Conservation (phyloP, 2,329 filamentous ascomycete species). For the Colletotrichum magnum region DNA sequence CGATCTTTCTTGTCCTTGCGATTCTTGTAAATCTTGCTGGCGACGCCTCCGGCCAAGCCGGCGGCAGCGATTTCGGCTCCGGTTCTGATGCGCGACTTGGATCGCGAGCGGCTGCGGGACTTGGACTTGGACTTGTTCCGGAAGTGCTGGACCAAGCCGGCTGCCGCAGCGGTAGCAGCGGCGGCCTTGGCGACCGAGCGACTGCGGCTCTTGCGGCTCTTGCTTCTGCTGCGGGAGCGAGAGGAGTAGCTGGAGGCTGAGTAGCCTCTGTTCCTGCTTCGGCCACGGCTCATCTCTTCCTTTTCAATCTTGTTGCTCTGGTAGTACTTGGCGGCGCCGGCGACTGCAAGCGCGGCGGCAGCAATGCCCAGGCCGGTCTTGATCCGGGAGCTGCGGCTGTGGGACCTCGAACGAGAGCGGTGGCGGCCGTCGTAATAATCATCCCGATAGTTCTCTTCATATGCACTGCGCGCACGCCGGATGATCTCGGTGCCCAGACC, state of each 20-base stretch:
- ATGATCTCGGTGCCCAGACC: slow-evolving; percentile 74
- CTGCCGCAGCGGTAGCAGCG: slow-evolving; percentile 69
- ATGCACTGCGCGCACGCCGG: slow-evolving; percentile 72
- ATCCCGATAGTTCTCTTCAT: slow-evolving; percentile 53
- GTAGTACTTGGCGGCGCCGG: slow-evolving; percentile 76
- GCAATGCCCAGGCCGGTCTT: slow-evolving; percentile 75
- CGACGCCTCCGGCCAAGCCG: slow-evolving; percentile 72
- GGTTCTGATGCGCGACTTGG: slow-evolving; percentile 63
- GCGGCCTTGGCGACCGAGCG: slow-evolving; percentile 70
- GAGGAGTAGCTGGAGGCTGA: slow-evolving; percentile 54
- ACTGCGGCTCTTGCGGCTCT: slow-evolving; percentile 56
- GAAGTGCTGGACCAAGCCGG: slow-evolving; percentile 71
- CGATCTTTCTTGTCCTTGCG: slow-evolving; percentile 73
- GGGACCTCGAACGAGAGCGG: slow-evolving; percentile 52
- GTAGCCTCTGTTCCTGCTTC: slow-evolving; percentile 63
- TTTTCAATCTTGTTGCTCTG: slow-evolving; percentile 72
- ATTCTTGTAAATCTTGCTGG: slow-evolving; percentile 73
- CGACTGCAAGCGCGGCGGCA: slow-evolving; percentile 74
- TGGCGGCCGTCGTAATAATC: slow-evolving; percentile 56
- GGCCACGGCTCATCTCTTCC: slow-evolving; percentile 70
- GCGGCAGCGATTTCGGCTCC: slow-evolving; percentile 74
- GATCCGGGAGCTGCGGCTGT: slow-evolving; percentile 57
- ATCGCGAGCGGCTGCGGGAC: slow-evolving; percentile 54
- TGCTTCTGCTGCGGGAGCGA: slow-evolving; percentile 58
- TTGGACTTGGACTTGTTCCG: slow-evolving; percentile 58